Percentiles rank a stretch among this genome's conserved stretches.
phyloP scores from a whole-genome alignment of 495 filamentous ascomycete genomes.

The Penicillium verhagenii region DNA sequence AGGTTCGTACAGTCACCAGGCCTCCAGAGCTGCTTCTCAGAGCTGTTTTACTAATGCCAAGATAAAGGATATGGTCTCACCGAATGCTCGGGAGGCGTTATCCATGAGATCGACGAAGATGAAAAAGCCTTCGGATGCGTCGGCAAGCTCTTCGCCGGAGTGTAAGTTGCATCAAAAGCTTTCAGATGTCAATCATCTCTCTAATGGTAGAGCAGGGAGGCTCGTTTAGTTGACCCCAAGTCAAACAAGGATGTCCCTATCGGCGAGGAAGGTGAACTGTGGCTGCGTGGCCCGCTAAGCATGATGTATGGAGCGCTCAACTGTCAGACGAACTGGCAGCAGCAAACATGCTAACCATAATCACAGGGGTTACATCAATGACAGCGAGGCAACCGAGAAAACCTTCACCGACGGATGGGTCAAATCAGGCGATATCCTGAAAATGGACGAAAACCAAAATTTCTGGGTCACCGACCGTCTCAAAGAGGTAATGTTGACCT shows the following conservation, averaged over 20 bases:
- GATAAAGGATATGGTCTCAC: slow-evolving; percentile 6
- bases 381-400: slow-evolving; percentile 2
- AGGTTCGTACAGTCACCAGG: neutral
- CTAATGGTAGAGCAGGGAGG: slow-evolving; percentile 1
- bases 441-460: slow-evolving; percentile 7
- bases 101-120: slow-evolving; percentile 9
- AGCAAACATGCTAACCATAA: neutral
- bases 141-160: slow-evolving; percentile 10
- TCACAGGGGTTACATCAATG: slow-evolving; percentile 7
- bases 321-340: neutral
- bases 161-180: neutral
- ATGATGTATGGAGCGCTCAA: slow-evolving; percentile 14
- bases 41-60: neutral
- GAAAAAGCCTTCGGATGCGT: slow-evolving; percentile 8
- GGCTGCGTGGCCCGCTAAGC: slow-evolving; percentile 3
- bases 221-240: slow-evolving; percentile 7
- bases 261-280: slow-evolving; percentile 9
- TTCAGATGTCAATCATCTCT: neutral
- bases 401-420: slow-evolving; percentile 9
- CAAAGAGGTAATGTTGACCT: slow-evolving; percentile 5
- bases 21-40: neutral
- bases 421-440: slow-evolving; percentile 8
- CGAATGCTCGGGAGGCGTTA: slow-evolving; percentile 8
- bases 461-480: slow-evolving; percentile 11
- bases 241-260: slow-evolving; percentile 6